A percentile compares a stretch with the other conserved stretches of the same genome.
These are phyloP conservation scores for Inonotus hispidus DNA, from an alignment of 1,284 basidiomycete species.

Conservation along the genomic window DNA sequence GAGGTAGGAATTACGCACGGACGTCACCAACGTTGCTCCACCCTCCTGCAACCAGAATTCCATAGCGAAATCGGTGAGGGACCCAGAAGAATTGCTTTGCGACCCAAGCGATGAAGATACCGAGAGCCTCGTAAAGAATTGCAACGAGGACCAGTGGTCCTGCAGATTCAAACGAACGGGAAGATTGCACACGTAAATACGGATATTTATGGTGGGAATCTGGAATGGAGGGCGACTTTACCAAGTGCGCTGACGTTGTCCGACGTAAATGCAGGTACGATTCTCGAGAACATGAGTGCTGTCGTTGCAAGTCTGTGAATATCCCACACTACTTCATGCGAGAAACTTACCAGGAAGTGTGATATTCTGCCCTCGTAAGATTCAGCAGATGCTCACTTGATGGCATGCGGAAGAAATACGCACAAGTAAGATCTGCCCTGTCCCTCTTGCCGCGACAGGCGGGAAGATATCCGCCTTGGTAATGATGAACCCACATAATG, in stretches of 20 bases:
- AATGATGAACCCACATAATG: conserved; percentile 48
- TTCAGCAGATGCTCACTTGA: not conserved
- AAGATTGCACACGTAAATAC: conserved; percentile 15
- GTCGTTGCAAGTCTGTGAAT: not conserved
- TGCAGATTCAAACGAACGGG: conserved; percentile 25
- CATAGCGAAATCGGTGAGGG: conserved; percentile 67
- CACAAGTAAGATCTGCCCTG: conserved; percentile 55
- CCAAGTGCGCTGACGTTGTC: conserved; percentile 64
- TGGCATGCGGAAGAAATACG: conserved; percentile 13
- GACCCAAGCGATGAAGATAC: conserved; percentile 49
- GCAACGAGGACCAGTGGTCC: conserved; percentile 53
- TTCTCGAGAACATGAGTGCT: conserved; percentile 71
- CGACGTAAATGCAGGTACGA: conserved; percentile 65
- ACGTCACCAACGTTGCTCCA: conserved; percentile 66
- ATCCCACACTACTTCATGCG: not conserved
- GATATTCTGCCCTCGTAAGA: conserved; percentile 46
- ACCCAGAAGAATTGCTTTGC: conserved; percentile 71
- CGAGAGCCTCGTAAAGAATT: conserved; percentile 47
- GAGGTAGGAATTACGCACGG: conserved; percentile 39
- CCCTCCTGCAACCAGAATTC: conserved; percentile 59
- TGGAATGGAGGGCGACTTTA: conserved; percentile 22
- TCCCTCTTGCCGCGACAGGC: conserved; percentile 48
- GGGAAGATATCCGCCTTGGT: conserved; percentile 61
- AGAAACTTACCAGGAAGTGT: conserved; percentile 42
- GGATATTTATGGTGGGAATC: not conserved